Evolutionary conservation across 2,329 filamentous ascomycete species (phyloP).

Genomic region (Ascocoryne sarcoides): DNA sequence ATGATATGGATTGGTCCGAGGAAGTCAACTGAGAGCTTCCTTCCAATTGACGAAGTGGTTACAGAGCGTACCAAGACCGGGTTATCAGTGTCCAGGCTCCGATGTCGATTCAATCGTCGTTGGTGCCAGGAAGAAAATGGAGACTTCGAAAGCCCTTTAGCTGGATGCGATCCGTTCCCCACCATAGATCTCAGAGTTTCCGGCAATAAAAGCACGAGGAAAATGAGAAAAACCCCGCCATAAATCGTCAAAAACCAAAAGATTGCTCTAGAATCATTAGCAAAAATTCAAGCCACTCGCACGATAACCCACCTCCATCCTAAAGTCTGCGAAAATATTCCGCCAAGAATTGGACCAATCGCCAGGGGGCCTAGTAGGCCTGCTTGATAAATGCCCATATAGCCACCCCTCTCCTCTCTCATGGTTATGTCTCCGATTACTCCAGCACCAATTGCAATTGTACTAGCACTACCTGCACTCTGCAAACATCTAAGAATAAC

Average conservation of each 20-base stretch:
- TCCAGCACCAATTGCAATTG: conserved; percentile 48
- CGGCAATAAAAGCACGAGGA: conserved; percentile 32
- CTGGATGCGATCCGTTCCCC: conserved; percentile 28
- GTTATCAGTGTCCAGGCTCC: too few relatives aligned
- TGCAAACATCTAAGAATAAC: conserved; percentile 48
- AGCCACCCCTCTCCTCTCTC: conserved; percentile 51
- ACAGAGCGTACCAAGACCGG: too few relatives aligned
- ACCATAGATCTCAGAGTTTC: conserved; percentile 36
- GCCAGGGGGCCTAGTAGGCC: conserved; percentile 31
- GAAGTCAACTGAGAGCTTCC: conserved; percentile 17
- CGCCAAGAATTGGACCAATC: conserved; percentile 41
- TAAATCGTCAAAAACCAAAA: conserved; percentile 46
- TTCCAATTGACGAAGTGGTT: conserved; percentile 6
- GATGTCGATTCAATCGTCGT: conserved; percentile 2
- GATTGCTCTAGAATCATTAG: too few relatives aligned
- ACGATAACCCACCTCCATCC: too few relatives aligned
- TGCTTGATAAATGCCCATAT: conserved; percentile 50
- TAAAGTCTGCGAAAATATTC: conserved; percentile 34
- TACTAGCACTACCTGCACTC: conserved; percentile 50
- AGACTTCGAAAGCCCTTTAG: conserved; percentile 13
- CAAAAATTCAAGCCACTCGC: too few relatives aligned
- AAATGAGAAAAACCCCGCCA: conserved; percentile 29
- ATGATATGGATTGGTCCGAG: conserved; percentile 20
- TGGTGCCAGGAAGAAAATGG: conserved; percentile 10
- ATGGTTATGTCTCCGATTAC: conserved; percentile 57